Base-by-base conservation (phyloP, 495 filamentous ascomycete genomes). In the Penicillium flavigenum region DNA sequence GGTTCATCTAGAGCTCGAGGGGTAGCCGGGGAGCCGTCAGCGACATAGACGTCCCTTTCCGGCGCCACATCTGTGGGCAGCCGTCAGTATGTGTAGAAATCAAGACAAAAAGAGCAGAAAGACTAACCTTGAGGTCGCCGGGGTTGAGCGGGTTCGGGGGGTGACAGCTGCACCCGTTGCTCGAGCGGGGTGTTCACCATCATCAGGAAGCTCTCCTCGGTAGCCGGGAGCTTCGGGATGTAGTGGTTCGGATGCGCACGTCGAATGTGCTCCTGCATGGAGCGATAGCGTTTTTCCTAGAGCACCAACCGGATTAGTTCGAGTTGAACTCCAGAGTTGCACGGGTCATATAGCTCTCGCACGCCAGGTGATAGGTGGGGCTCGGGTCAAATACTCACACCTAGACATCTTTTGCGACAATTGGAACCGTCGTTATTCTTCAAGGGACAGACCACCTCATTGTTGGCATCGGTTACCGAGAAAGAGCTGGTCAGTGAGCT, bases 261-360 rank as follows among this genome's bases (percentile, higher is more conserved):
- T 63, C 94, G 90, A 63, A 98, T 98, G 68, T 98, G 94, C 82
- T 98, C 94, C 78, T 97, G 95, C 89, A 98, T 98, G 50, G 93
- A 97, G 69, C 94, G 92, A 80, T 91, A 98, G 65, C 92, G 87
- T 75, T 96, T 96, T 78, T 96, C 92, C 91, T 96, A 74, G 69
- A 63, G 47, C 42, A 27, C 47, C 41, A 47, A 57, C 42, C 44
- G 48, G 54, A 51, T 76, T 69, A 73, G 71, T 48, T 48, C 4
- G 10, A 8, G 45, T 62, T 58, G 47, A 24, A 27, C 38, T 56
- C 22, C 24, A 22, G 11, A 59, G 49, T 52, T 39, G 48, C 41
- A 55, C 56, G 48, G 34, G n/a, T 42, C 31, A 10, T 44, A 29
- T 26, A 54, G 51, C 38, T 47, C 32, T 31, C 43, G 41, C 32